Evolutionary conservation across 2,329 filamentous ascomycete genomes (phyloP).

Genomic region (Aureobasidium subglaciale): DNA sequence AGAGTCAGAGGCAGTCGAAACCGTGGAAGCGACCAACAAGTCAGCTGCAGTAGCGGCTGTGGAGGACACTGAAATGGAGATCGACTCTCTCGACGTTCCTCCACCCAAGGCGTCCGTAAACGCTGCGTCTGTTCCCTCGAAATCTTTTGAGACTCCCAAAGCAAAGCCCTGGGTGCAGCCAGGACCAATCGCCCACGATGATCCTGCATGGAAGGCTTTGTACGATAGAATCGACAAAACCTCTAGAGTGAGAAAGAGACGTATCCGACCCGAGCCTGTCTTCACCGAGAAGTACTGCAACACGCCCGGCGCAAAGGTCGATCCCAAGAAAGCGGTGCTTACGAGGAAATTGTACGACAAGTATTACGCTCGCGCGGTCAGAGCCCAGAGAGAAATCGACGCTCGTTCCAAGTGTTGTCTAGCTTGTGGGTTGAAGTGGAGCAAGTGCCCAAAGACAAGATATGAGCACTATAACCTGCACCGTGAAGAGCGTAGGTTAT

Average conservation of each 20-base stretch:
- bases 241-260: background rate
- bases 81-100: background rate
- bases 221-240: background rate
- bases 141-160: background rate
- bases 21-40: too few relatives aligned
- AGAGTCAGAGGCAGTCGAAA: background rate
- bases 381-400: background rate
- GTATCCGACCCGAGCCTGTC: background rate
- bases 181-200: background rate
- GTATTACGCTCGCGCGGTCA: background rate
- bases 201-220: background rate
- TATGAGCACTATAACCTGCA: conserved; percentile 3
- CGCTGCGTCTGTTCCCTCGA: background rate
- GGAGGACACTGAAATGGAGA: background rate
- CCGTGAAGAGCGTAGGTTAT: background rate
- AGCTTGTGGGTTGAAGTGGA: conserved; percentile 3
- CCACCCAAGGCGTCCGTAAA: background rate
- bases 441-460: background rate
- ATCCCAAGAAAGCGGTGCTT: background rate
- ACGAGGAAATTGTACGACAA: background rate
- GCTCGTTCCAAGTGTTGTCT: background rate
- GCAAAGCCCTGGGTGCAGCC: background rate
- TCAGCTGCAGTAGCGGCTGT: too few relatives aligned
- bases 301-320: background rate
- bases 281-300: conserved; percentile 6